Evolutionary conservation across 2,329 filamentous ascomycete species (phyloP).

Genomic region (Sphaerulina vaccinii): DNA sequence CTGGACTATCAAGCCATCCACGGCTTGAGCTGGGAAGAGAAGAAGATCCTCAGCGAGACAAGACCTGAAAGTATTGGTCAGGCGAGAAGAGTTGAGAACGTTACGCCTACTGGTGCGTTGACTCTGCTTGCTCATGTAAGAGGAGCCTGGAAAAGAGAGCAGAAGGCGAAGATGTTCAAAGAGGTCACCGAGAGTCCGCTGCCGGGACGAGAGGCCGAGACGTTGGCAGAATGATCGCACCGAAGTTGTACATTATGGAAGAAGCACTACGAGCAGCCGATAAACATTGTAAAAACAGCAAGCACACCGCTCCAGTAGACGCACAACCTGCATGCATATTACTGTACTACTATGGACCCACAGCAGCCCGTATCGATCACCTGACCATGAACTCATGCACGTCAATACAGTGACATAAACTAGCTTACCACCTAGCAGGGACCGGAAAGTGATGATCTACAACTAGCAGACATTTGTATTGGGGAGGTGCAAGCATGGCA

Average conservation of each 20-base stretch:
- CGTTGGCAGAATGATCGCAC: constrained; percentile 20
- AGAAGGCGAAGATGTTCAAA: constrained; percentile 33
- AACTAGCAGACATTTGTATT: background rate
- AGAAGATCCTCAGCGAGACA: constrained; percentile 65
- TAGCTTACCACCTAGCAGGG: constrained; percentile 11
- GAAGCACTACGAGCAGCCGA: too few relatives aligned
- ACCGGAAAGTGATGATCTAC: background rate
- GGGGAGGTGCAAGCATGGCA: background rate
- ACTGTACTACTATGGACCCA: background rate
- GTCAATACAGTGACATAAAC: constrained; percentile 11
- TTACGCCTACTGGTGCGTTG: constrained; percentile 52
- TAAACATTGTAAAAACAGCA: too few relatives aligned
- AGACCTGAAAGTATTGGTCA: constrained; percentile 84
- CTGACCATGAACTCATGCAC: constrained; percentile 10
- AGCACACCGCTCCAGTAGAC: background rate
- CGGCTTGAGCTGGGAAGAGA: constrained; percentile 79
- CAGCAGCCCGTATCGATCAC: constrained; percentile 2
- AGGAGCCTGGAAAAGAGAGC: constrained; percentile 39
- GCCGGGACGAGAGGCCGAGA: constrained; percentile 28
- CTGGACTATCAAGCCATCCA: constrained; percentile 72
- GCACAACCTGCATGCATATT: background rate
- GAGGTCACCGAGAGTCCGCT: constrained; percentile 28
- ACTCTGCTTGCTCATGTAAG: constrained; percentile 64
- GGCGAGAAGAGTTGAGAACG: constrained; percentile 81
- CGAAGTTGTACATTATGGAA: too few relatives aligned